Conservation (phyloP, 2,329 filamentous ascomycete species). For the Polytolypa hystricis region DNA sequence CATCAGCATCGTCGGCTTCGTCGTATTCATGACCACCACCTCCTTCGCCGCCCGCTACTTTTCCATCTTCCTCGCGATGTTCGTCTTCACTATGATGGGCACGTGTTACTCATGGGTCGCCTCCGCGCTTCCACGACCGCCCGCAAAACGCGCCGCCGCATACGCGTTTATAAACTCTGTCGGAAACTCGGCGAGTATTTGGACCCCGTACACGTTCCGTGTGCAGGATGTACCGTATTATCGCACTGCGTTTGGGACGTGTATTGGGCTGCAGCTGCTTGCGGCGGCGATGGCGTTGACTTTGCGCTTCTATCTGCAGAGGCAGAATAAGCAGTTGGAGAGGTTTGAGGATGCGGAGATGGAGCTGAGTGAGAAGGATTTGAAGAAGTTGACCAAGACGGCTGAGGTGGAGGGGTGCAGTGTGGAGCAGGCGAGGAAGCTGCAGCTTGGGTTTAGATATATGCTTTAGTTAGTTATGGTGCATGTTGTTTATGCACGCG, state of each 20-base stretch:
- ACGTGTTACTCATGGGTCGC: constrained; percentile 42
- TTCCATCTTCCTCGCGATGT: constrained; percentile 45
- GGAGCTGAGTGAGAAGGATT: constrained; percentile 36
- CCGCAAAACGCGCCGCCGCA: constrained; percentile 45
- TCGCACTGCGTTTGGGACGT: constrained; percentile 31
- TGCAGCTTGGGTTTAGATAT: constrained; percentile 47
- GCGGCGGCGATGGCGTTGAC: constrained; percentile 24
- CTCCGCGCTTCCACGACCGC: constrained; percentile 40
- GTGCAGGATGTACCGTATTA: constrained; percentile 29
- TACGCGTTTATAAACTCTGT: constrained; percentile 46
- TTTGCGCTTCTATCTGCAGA: constrained; percentile 29
- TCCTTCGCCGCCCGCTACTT: constrained; percentile 45
- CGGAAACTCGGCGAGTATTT: constrained; percentile 43
- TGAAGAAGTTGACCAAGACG: constrained; percentile 38
- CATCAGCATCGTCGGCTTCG: constrained; percentile 40
- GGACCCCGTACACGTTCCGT: constrained; percentile 41
- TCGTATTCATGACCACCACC: constrained; percentile 44
- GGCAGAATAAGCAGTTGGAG: constrained; percentile 41
- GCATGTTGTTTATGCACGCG: no score
- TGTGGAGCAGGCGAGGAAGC: constrained; percentile 36
- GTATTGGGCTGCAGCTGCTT: constrained; percentile 30
- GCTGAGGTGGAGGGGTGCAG: constrained; percentile 43
- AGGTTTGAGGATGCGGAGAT: constrained; percentile 40
- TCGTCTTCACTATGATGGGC: constrained; percentile 45
- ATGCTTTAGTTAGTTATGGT: no score